These are phyloP conservation scores for Solanum chiquidenum DNA, from an alignment of 257 asterid genomes.

Conservation along the genomic window DNA sequence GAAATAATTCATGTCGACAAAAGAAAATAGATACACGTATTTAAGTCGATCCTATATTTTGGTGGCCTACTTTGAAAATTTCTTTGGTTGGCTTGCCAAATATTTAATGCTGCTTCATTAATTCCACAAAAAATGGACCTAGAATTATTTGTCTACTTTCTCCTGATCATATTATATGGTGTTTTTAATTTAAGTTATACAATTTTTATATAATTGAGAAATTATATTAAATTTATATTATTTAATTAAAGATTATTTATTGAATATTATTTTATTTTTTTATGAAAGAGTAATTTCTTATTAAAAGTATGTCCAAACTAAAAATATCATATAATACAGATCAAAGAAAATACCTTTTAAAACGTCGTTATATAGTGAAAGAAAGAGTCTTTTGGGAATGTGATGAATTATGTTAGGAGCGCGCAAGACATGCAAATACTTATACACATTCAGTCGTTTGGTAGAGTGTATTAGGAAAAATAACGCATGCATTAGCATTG, in stretches of 20 bases:
- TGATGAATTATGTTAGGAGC: background rate
- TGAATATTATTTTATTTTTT: background rate
- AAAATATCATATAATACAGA: background rate
- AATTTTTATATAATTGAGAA: background rate
- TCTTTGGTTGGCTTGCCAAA: background rate
- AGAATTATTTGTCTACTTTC: background rate
- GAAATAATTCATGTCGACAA: background rate
- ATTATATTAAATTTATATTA: background rate
- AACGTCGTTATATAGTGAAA: background rate
- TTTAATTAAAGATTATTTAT: background rate
- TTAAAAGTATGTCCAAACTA: background rate
- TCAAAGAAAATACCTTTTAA: background rate
- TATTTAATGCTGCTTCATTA: background rate
- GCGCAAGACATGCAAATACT: background rate
- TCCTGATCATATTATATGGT: background rate
- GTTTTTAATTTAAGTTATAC: background rate
- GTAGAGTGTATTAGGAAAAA: too few relatives aligned
- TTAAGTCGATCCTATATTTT: background rate
- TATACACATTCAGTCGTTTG: background rate
- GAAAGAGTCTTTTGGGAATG: background rate
- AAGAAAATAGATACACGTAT: background rate
- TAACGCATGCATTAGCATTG: too few relatives aligned
- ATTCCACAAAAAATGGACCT: background rate
- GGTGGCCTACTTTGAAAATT: background rate
- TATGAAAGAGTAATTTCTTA: background rate